Conservation (phyloP, 164 flowering plant genomes). For the Aristolochia contorta region DNA sequence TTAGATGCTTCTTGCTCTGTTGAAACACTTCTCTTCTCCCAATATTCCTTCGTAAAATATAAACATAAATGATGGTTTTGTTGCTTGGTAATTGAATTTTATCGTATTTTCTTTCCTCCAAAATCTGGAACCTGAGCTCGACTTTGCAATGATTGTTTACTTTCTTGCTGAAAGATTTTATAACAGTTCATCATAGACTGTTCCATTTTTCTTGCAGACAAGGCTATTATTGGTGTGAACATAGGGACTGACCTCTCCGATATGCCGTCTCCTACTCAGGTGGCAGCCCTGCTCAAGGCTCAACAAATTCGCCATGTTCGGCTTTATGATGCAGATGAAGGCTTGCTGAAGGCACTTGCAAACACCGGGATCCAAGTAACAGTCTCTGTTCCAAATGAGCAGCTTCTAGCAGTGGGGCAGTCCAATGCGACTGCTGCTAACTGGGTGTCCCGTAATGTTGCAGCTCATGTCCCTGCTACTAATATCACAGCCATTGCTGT, state of each 20-base stretch:
- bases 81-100: too few species aligned
- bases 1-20: too few species aligned
- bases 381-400: constrained; percentile 65
- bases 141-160: too few species aligned
- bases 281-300: constrained; percentile 73
- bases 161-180: too few species aligned
- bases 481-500: constrained; percentile 80
- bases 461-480: constrained; percentile 66
- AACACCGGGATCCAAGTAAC: constrained; percentile 61
- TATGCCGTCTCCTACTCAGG: constrained; percentile 85
- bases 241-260: constrained; percentile 65
- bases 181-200: too few species aligned
- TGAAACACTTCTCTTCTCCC: too few species aligned
- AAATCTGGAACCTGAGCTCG: too few species aligned
- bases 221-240: constrained; percentile 74
- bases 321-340: constrained; percentile 68
- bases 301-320: constrained; percentile 71
- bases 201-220: constrained; percentile 28
- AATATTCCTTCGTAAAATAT: too few species aligned
- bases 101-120: too few species aligned
- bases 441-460: constrained; percentile 72
- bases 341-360: constrained; percentile 76
- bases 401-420: constrained; percentile 80
- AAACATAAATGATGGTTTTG: too few species aligned
- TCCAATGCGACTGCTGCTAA: constrained; percentile 89